Evolutionary conservation across 441 rosid genomes (phyloP).

Genomic region (Populus tomentosa): DNA sequence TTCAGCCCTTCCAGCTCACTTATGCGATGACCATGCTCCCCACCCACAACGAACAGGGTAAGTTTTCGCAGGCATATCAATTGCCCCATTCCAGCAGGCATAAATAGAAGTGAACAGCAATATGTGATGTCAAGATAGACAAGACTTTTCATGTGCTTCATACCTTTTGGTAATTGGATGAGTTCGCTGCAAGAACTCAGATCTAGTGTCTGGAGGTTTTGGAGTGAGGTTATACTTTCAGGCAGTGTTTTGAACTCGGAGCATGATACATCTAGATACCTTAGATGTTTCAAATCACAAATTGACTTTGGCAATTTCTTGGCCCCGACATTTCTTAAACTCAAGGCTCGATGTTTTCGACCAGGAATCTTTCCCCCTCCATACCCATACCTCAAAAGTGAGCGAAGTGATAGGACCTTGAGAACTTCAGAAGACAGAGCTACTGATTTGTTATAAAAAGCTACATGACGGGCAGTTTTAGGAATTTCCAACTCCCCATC

Average conservation of each 20-base stretch:
- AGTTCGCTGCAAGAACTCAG: rapidly evolving
- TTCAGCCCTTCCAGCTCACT: neutral
- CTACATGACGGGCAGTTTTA: neutral
- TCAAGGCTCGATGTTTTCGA: neutral
- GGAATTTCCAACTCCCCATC: neutral
- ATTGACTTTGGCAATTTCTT: neutral
- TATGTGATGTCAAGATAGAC: neutral
- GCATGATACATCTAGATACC: neutral
- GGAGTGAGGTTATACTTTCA: neutral
- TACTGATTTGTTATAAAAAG: neutral
- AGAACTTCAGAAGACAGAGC: neutral
- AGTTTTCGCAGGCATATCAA: constrained; percentile 12
- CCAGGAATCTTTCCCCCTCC: neutral
- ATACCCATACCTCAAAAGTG: neutral
- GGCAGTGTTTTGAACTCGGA: neutral
- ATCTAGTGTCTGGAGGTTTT: neutral
- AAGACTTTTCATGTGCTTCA: constrained; percentile 6
- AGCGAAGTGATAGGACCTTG: neutral
- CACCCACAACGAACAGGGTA: neutral
- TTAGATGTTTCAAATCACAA: neutral
- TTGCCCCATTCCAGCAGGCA: neutral
- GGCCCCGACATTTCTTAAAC: rapidly evolving
- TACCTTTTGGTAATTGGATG: constrained; percentile 1
- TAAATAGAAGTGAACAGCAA: neutral
- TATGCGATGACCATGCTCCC: neutral